Evolutionary conservation across 164 flowering plant genomes (phyloP), one percentile per base, ranked within the genome.

Genomic region (Tetrastigma voinierianum): DNA sequence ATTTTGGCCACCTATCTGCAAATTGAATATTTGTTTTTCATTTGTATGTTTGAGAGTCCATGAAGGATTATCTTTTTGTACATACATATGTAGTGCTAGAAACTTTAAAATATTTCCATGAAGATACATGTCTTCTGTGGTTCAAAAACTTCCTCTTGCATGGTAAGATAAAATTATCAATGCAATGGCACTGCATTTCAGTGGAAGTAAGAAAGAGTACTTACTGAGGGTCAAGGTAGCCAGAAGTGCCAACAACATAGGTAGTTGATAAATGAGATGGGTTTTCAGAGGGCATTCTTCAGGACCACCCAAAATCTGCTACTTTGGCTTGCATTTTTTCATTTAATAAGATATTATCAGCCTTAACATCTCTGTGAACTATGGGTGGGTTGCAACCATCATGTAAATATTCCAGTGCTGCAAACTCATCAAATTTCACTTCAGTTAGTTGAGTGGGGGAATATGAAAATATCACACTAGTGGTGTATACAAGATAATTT

Each of bases 161-260:
- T 32, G 40, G 40, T 32, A 32, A 32, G 40, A 32, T 32, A 32
- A 32, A 4, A 32, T 32, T 32, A 32, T 32, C 40, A 32, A 32
- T 32, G 40, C 6, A 32, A 32, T 32, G 40, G 40, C 40, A 32
- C 40, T 32, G 40, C 40, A 32, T 32, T 32, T 32, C 40, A 32
- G 40, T 32, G 40, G 40, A 32, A 32, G 40, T 32, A 32, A 32
- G 6, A 32, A 32, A 32, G 9, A 32, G 11, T 74, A 55, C 70
- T 70, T 66, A 74, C 77, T 70, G 74, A 13, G 77, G 81, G 21
- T 74, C 81, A 21, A 78, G 61, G 59, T 79, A 79, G 0, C 82
- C 79, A 1, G 66, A 77, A 12, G 82, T 72, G 43, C 82, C 82
- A 17, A 72, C 77, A 40, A 70, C 65, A 16, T 3, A 32, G 40